Percentiles rank a stretch among this genome's conserved stretches.
These are phyloP conservation scores for Smallanthus sonchifolius DNA, from an alignment of 129 eudicot species.

Conservation along the genomic window DNA sequence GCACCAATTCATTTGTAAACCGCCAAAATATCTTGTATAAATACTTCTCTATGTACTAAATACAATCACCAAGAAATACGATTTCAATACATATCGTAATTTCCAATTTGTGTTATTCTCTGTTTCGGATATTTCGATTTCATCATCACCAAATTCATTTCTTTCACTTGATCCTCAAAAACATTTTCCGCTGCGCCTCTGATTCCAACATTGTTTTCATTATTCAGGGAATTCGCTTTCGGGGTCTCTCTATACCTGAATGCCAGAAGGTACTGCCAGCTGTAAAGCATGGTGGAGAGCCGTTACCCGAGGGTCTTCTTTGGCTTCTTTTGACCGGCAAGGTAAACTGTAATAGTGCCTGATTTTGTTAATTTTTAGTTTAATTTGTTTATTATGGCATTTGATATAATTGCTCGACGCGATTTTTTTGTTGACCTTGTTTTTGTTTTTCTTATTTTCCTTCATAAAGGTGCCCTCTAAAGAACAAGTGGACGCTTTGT, in stretches of 20 bases:
- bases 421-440: conserved; percentile 7
- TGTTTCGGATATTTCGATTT: too few species aligned
- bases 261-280: conserved; percentile 80
- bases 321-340: conserved; percentile 93
- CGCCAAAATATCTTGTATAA: too few species aligned
- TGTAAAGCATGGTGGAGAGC: conserved; percentile 80
- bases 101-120: too few species aligned
- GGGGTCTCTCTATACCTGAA: conserved; percentile 79
- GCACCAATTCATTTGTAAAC: too few species aligned
- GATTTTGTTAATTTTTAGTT: neutral
- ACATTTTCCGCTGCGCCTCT: too few species aligned
- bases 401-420: neutral
- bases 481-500: conserved; percentile 84
- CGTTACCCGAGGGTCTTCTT: conserved; percentile 84
- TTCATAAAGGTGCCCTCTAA: conserved; percentile 72
- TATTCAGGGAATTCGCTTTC: conserved; percentile 68
- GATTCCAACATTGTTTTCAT: too few species aligned
- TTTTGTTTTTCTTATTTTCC: conserved; percentile 1
- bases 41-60: too few species aligned
- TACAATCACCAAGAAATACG: too few species aligned
- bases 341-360: conserved; percentile 28
- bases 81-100: too few species aligned
- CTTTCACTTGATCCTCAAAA: too few species aligned
- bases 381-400: neutral
- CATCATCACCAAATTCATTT: too few species aligned